Conservation (phyloP, 805 yeast species). For the Myxozyma neglecta region DNA sequence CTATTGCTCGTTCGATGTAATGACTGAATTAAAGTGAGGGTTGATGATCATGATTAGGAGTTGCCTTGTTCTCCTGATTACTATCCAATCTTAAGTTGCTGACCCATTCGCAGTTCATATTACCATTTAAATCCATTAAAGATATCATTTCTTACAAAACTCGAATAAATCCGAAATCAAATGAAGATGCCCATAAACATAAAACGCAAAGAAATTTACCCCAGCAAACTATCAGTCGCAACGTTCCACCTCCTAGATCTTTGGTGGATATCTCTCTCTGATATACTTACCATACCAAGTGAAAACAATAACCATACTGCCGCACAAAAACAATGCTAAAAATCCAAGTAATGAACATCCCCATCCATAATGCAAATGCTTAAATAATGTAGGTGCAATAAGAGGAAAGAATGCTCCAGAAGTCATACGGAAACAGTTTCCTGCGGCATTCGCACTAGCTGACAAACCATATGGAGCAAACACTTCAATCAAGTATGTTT, state of each 20-base stretch:
- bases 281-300: conserved; percentile 10
- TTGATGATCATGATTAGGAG: too few species aligned
- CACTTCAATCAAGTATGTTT: conserved; percentile 44
- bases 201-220: neutral
- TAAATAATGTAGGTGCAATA: conserved; percentile 53
- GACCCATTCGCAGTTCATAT: too few species aligned
- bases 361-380: conserved; percentile 27
- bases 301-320: conserved; percentile 19
- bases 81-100: too few species aligned
- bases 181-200: neutral
- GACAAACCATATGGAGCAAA: conserved; percentile 59
- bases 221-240: neutral
- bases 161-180: neutral
- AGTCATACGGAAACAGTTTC: conserved; percentile 56
- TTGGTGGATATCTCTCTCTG: conserved; percentile 17
- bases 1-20: too few species aligned
- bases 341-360: conserved; percentile 55
- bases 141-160: neutral
- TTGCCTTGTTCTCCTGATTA: too few species aligned
- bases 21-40: too few species aligned
- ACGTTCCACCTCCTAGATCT: neutral
- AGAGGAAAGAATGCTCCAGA: conserved; percentile 71
- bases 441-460: conserved; percentile 74
- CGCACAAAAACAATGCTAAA: conserved; percentile 35
- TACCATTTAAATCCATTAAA: too few species aligned